These are phyloP conservation scores for Phytophthora ramorum DNA, from an alignment of 352 stramenopile species.

Conservation along the genomic window DNA sequence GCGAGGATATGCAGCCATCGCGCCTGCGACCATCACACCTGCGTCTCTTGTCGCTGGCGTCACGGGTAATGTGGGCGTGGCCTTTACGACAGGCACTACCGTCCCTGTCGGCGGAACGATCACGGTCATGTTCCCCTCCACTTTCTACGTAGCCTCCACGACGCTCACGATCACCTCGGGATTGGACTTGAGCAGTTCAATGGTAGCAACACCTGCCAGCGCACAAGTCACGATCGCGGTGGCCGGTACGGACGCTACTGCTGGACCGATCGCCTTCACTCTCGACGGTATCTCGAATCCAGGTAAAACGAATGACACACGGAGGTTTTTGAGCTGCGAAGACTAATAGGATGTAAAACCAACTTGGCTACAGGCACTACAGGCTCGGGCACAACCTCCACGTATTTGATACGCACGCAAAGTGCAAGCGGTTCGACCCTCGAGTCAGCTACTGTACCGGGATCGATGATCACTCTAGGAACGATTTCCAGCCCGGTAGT, in stretches of 20 bases:
- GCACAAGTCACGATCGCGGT: conserved; percentile 50
- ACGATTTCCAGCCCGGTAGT: conserved; percentile 39
- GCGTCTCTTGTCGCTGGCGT: conserved; percentile 41
- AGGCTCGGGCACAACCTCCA: conserved; percentile 52
- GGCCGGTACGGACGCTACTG: conserved; percentile 12
- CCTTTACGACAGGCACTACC: conserved; percentile 40
- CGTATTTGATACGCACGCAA: conserved; percentile 51
- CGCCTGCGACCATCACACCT: conserved; percentile 28
- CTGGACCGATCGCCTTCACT: conserved; percentile 50
- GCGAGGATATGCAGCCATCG: conserved; percentile 16
- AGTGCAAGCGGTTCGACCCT: conserved; percentile 34
- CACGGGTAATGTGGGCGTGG: conserved; percentile 37
- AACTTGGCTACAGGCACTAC: background rate
- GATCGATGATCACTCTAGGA: conserved; percentile 37
- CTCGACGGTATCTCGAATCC: conserved; percentile 66
- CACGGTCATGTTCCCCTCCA: conserved; percentile 54
- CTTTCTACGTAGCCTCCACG: conserved; percentile 51
- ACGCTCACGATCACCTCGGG: conserved; percentile 34
- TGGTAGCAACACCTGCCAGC: conserved; percentile 33
- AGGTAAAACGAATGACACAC: conserved; percentile 29
- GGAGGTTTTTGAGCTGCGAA: background rate
- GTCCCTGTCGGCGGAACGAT: conserved; percentile 57
- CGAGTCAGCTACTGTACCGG: conserved; percentile 44
- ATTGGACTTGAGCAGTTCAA: conserved; percentile 34
- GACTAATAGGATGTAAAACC: background rate